Percentiles rank a stretch among this genome's conserved stretches.
These are phyloP conservation scores for Acacia confusa DNA, from an alignment of 306 rosid genomes.

Conservation along the genomic window DNA sequence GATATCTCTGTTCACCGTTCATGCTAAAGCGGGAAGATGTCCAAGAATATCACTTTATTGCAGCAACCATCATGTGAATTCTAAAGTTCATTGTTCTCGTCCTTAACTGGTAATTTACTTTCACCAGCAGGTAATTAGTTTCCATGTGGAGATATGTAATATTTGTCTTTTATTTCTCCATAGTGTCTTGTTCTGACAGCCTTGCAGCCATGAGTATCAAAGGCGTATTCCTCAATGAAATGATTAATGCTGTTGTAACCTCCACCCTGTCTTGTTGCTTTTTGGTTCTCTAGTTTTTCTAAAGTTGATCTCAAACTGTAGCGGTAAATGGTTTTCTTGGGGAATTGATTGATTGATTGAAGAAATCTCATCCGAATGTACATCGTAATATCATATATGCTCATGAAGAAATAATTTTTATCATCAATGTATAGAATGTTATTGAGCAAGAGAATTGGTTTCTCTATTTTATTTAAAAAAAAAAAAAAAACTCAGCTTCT, in stretches of 20 bases:
- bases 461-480: no score
- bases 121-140: slow-evolving; percentile 7
- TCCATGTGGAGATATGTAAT: background rate
- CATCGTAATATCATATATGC: background rate
- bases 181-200: slow-evolving; percentile 3
- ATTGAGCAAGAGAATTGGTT: background rate
- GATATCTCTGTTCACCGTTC: background rate
- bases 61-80: background rate
- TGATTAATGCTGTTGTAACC: background rate
- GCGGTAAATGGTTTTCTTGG: background rate
- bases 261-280: background rate
- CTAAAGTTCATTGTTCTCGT: background rate
- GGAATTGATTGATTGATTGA: background rate
- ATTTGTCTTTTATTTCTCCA: slow-evolving; percentile 11
- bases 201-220: background rate
- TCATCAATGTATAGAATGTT: background rate
- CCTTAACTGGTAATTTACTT: background rate
- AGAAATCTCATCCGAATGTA: background rate
- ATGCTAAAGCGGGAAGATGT: background rate
- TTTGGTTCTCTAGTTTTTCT: background rate
- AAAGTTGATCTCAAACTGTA: background rate
- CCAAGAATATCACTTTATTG: background rate
- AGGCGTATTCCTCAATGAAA: background rate
- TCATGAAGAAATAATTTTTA: background rate
- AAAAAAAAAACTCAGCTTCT: background rate